phyloP scores from a whole-genome alignment of 2,329 filamentous ascomycete genomes.

The Fusarium chlamydosporum region DNA sequence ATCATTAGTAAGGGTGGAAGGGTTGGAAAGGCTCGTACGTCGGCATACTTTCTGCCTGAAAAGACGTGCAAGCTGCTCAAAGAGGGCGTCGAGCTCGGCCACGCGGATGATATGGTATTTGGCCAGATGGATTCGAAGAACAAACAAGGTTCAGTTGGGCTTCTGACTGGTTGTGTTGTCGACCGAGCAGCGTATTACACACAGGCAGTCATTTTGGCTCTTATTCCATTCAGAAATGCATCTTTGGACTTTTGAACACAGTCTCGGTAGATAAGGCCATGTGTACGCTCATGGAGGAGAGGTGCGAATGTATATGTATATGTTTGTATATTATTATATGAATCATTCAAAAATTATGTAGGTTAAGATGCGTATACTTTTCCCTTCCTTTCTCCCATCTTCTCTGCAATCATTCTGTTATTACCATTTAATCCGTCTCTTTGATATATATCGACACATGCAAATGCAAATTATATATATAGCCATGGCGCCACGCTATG shows the following conservation, averaged over 20 bases:
- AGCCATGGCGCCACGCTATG: conserved; percentile 41
- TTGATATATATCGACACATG: conserved; percentile 23
- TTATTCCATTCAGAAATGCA: conserved; percentile 59
- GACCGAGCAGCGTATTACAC: conserved; percentile 56
- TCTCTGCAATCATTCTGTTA: conserved; percentile 21
- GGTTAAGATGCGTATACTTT: conserved; percentile 25
- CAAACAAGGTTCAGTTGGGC: conserved; percentile 57
- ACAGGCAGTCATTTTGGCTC: conserved; percentile 58
- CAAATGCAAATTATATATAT: conserved; percentile 6
- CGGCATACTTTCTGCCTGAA: conserved; percentile 56
- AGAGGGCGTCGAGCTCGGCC: conserved; percentile 56
- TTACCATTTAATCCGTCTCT: conserved; percentile 12
- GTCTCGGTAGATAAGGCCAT: background rate
- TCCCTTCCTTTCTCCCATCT: conserved; percentile 8
- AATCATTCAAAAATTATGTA: conserved; percentile 22
- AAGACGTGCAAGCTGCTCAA: conserved; percentile 56
- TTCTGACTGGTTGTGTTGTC: conserved; percentile 58
- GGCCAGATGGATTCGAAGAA: conserved; percentile 57
- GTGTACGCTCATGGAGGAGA: background rate
- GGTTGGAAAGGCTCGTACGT: conserved; percentile 57
- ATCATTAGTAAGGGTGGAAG: conserved; percentile 50
- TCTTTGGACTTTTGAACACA: conserved; percentile 51
- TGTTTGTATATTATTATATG: conserved; percentile 9
- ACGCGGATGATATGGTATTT: conserved; percentile 58
- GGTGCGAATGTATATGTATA: conserved; percentile 10